Evolutionary conservation across 768 basidiomycete genomes (phyloP).

Genomic region (Tubosaeta sp.): DNA sequence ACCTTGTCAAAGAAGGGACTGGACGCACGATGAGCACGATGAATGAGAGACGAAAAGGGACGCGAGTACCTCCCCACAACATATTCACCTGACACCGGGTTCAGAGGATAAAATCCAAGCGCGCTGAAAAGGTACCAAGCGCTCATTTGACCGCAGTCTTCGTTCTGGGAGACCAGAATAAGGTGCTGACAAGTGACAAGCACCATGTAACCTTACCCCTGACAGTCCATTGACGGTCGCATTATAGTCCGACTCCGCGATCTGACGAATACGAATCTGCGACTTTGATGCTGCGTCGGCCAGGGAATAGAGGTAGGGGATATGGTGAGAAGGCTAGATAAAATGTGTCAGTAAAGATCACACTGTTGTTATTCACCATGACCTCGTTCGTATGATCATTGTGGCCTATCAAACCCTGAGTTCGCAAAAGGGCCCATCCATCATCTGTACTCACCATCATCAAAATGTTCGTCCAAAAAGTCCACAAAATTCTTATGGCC

Average conservation of each 20-base stretch:
- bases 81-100: slow-evolving; percentile 73
- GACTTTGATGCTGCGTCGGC: slow-evolving; percentile 68
- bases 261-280: slow-evolving; percentile 65
- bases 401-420: slow-evolving; percentile 44
- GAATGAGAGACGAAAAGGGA: not conserved
- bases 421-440: not conserved
- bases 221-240: slow-evolving; percentile 65
- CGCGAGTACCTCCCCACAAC: slow-evolving; percentile 62
- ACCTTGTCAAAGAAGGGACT: slow-evolving; percentile 54
- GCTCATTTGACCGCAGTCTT: slow-evolving; percentile 90
- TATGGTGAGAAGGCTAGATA: slow-evolving; percentile 74
- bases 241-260: slow-evolving; percentile 63
- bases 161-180: slow-evolving; percentile 49
- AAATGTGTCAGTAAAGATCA: slow-evolving; percentile 3
- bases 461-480: slow-evolving; percentile 58
- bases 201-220: slow-evolving; percentile 43
- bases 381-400: slow-evolving; percentile 82
- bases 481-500: slow-evolving; percentile 61
- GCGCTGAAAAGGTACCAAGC: slow-evolving; percentile 84
- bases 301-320: slow-evolving; percentile 76
- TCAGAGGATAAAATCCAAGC: slow-evolving; percentile 82
- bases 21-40: not conserved
- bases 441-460: slow-evolving; percentile 37
- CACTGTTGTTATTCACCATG: not conserved
- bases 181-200: not conserved